Conservation (phyloP, 441 rosid genomes). For the Pelargonium fulgidum region DNA sequence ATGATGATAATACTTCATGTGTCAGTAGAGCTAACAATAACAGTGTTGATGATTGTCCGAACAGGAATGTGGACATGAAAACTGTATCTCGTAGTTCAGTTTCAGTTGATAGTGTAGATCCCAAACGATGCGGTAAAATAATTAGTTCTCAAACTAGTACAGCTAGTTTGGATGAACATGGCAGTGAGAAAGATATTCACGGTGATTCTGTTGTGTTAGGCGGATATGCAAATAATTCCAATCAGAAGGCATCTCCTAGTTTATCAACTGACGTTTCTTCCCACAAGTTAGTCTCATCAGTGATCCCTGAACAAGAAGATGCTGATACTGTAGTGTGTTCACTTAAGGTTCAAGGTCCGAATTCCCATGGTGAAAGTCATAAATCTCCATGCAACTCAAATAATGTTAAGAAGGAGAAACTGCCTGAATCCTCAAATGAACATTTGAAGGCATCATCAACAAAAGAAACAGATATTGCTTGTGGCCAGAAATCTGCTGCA, state of each 20-base stretch:
- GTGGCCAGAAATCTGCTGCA: not conserved
- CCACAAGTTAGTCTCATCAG: conserved; percentile 31
- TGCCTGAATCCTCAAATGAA: conserved; percentile 3
- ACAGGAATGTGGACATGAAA: conserved; percentile 36
- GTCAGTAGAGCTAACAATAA: conserved; percentile 36
- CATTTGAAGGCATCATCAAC: not conserved
- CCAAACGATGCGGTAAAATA: conserved; percentile 32
- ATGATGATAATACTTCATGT: conserved; percentile 51
- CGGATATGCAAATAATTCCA: conserved; percentile 6
- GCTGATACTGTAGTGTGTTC: conserved; percentile 26
- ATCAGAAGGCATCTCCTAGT: conserved; percentile 4
- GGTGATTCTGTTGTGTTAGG: conserved; percentile 5
- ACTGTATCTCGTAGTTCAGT: conserved; percentile 37
- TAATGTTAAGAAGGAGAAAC: conserved; percentile 9
- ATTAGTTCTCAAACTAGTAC: not conserved
- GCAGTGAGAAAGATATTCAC: not conserved
- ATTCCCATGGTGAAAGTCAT: conserved; percentile 19
- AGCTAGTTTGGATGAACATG: conserved; percentile 1
- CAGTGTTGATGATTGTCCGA: conserved; percentile 25
- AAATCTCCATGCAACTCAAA: conserved; percentile 14
- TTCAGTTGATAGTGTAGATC: conserved; percentile 39
- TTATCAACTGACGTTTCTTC: conserved; percentile 14
- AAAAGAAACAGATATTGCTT: not conserved
- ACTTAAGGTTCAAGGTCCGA: conserved; percentile 29
- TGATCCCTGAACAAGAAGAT: conserved; percentile 28